Evolutionary conservation across 768 basidiomycete genomes (phyloP).

Genomic region (Rhodotorula paludigena): DNA sequence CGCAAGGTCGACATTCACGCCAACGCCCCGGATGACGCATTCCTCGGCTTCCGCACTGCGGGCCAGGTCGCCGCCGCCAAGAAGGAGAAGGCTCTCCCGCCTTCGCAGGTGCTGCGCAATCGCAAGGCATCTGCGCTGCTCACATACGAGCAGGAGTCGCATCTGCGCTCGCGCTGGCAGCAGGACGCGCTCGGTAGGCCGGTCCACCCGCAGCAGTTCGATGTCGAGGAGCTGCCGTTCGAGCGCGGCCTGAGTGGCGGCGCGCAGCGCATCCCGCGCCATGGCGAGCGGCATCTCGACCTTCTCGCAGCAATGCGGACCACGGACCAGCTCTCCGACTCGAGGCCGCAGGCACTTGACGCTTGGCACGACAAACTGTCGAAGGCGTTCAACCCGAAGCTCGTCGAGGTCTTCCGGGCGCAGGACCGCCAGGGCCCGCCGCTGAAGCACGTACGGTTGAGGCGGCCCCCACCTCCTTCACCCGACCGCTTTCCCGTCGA

Average conservation of each 20-base stretch:
- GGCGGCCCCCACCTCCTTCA: not conserved
- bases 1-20: constrained; percentile 52
- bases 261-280: constrained; percentile 20
- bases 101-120: constrained; percentile 22
- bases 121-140: constrained; percentile 30
- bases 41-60: constrained; percentile 66
- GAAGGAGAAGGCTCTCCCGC: constrained; percentile 23
- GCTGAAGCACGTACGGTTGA: not conserved
- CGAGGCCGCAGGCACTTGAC: constrained; percentile 18
- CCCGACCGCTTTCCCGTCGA: not conserved
- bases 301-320: constrained; percentile 1
- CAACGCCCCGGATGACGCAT: constrained; percentile 71
- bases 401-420: constrained; percentile 18
- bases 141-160: constrained; percentile 20
- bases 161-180: constrained; percentile 29
- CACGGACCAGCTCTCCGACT: constrained; percentile 17
- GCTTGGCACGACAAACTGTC: constrained; percentile 30
- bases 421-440: not conserved
- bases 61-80: constrained; percentile 55
- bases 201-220: constrained; percentile 4
- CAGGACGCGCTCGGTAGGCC: not conserved
- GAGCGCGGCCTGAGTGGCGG: constrained; percentile 10
- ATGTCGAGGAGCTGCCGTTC: constrained; percentile 27
- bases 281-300: constrained; percentile 22
- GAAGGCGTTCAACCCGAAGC: constrained; percentile 24